Evolutionary conservation across 345 rosid genomes (phyloP), one percentile per base, ranked within the genome.

Genomic region (Nasturtium officinale): DNA sequence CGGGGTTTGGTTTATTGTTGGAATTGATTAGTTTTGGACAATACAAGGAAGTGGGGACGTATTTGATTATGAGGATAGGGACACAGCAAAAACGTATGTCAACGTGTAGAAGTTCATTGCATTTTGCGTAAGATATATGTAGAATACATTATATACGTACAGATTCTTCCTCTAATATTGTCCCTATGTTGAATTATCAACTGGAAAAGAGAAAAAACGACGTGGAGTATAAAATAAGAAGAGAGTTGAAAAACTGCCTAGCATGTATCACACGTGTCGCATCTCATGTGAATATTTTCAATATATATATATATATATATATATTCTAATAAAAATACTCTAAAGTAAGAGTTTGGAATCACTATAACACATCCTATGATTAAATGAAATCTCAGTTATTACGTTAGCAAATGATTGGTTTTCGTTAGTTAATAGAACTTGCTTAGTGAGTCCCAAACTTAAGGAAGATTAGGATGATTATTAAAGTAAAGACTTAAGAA

Each of bases 341-440:
- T 61, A n/a, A 13, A n/a, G 1, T 26, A 47, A 48, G n/a, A 53
- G 37, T 7, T 58, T n/a, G 6, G 17, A 46, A 46, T n/a, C 7
- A 67, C 1, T 45, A 20, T 68, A 43, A 3, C 47, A 53, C 35
- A 64, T 21, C 47, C n/a, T 1, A 66, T 58, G 67, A 67, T 40
- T 68, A 60, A 9, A 68, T 21, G n/a, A 53, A 76, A 69, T 32
- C 58, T 69, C 15, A 18, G 20, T 60, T 5, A 20, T 54, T 55
- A 54, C 18, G 18, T 25, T 25, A 69, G 37, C 75, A 69, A 52
- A 69, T 76, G 79, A 76, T 76, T 76, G 71, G 60, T 69, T 61
- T 29, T 58, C 61, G 59, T 60, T 54, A 59, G 47, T 59, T 18
- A 43, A 17, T 8, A 48, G 2, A 65, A 9, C 60, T 47, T 13